Evolutionary conservation across 208 protist species (phyloP).

Genomic region (Leishmania arabica): DNA sequence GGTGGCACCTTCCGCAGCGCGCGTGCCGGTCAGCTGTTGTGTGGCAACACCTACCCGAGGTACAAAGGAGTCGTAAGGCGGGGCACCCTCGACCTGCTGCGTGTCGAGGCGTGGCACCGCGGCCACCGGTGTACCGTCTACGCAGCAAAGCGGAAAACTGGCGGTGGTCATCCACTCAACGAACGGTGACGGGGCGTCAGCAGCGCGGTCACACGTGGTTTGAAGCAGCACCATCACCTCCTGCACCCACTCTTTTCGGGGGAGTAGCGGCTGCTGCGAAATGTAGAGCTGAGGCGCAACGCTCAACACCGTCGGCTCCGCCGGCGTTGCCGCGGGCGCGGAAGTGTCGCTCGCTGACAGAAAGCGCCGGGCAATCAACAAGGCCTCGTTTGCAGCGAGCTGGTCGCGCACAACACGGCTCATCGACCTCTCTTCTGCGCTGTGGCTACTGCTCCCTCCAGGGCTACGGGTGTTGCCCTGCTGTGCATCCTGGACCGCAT

Average conservation of each 20-base stretch:
- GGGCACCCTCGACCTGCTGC: constrained; percentile 12
- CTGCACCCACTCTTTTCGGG: not conserved
- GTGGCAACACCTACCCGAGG: constrained; percentile 4
- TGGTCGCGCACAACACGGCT: constrained; percentile 1
- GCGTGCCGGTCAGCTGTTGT: not conserved
- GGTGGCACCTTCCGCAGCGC: not conserved
- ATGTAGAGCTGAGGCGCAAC: constrained; percentile 15
- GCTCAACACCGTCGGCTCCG: not conserved
- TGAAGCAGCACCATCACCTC: not conserved
- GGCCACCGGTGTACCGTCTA: constrained; percentile 2
- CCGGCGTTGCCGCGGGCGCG: too few species aligned
- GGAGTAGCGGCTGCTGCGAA: constrained; percentile 13
- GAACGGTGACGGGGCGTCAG: not conserved
- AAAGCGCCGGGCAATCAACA: constrained; percentile 7
- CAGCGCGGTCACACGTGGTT: not conserved
- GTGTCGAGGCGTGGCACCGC: constrained; percentile 17
- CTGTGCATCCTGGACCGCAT: not conserved
- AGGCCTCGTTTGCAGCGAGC: constrained; percentile 14
- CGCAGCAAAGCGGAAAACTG: constrained; percentile 11
- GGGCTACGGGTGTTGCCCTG: not conserved
- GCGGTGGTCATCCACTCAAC: constrained; percentile 23
- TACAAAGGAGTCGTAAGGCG: constrained; percentile 25
- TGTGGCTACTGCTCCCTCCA: not conserved
- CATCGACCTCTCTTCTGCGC: not conserved
- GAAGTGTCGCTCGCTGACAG: not conserved